Evolutionary conservation across 164 flowering plant species (phyloP).

Genomic region (Umbellularia californica): DNA sequence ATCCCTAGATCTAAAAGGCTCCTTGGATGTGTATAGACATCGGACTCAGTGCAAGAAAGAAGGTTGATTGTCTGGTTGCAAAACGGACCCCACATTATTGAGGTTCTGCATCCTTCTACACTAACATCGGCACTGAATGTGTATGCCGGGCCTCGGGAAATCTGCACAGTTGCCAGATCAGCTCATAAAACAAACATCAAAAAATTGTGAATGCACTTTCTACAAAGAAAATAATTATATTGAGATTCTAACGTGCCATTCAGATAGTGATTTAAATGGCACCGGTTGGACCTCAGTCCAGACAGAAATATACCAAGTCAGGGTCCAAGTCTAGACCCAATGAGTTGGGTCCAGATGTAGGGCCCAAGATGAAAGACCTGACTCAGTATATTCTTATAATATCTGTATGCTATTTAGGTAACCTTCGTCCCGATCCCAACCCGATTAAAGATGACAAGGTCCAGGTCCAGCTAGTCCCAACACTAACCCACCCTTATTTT

Average conservation of each 20-base stretch:
- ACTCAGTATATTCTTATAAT: too few relatives aligned
- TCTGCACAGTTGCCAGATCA: conserved; percentile 45
- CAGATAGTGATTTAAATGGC: background rate
- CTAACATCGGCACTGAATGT: conserved; percentile 58
- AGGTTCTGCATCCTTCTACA: conserved; percentile 64
- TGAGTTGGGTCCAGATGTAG: too few relatives aligned
- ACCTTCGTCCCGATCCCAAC: too few relatives aligned
- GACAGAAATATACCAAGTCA: background rate
- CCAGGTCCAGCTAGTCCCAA: too few relatives aligned
- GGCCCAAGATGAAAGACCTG: too few relatives aligned
- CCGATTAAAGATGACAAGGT: too few relatives aligned
- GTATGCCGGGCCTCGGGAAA: conserved; percentile 57
- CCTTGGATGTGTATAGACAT: conserved; percentile 16
- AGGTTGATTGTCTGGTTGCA: conserved; percentile 69
- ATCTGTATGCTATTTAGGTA: too few relatives aligned
- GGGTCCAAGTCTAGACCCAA: too few relatives aligned
- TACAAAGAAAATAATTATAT: background rate
- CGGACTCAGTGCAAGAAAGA: conserved; percentile 52
- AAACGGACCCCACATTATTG: conserved; percentile 57
- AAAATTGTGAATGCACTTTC: background rate
- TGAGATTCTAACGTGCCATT: background rate
- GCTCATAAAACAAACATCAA: background rate
- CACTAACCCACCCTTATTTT: too few relatives aligned
- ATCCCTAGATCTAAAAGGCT: conserved; percentile 15
- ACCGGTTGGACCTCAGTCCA: background rate